These are phyloP conservation scores for Pseudozyma thailandica DNA, from an alignment of 1,284 basidiomycete species.

Conservation along the genomic window DNA sequence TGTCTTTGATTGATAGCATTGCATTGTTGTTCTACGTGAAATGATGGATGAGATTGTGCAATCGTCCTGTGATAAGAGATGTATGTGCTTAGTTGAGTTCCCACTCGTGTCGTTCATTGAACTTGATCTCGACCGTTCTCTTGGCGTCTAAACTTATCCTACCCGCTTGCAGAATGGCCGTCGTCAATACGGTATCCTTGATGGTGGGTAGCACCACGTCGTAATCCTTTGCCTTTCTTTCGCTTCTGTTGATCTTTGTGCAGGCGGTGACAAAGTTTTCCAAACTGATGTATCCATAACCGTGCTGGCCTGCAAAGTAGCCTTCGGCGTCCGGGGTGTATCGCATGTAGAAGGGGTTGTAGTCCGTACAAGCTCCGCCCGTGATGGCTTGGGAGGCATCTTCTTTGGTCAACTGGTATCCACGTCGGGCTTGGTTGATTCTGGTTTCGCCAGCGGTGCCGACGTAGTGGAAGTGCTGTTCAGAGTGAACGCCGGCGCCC, in stretches of 20 bases:
- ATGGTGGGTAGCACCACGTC: constrained; percentile 87
- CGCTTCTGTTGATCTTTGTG: constrained; percentile 76
- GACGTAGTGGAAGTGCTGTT: constrained; percentile 80
- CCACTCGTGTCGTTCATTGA: constrained; percentile 76
- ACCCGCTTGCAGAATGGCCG: constrained; percentile 89
- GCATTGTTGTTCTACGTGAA: too few species aligned
- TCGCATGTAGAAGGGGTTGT: constrained; percentile 94
- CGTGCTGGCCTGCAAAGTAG: constrained; percentile 90
- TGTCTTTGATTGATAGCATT: too few species aligned
- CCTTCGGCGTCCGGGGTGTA: constrained; percentile 90
- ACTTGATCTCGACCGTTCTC: constrained; percentile 80
- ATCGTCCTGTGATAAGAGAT: not conserved
- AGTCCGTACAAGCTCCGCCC: constrained; percentile 67
- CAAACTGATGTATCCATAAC: constrained; percentile 87
- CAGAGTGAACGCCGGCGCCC: constrained; percentile 76
- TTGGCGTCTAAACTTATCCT: constrained; percentile 88
- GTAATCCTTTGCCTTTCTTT: constrained; percentile 75
- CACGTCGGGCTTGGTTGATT: constrained; percentile 91
- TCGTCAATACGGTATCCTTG: constrained; percentile 85
- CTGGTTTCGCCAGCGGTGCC: constrained; percentile 80
- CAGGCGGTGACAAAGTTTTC: constrained; percentile 83
- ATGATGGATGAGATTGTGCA: too few species aligned
- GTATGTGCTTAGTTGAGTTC: too few species aligned
- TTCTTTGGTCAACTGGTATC: constrained; percentile 86
- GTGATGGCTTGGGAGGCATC: constrained; percentile 80